Conservation (phyloP, 345 rosid genomes). For the Mangifera indica region DNA sequence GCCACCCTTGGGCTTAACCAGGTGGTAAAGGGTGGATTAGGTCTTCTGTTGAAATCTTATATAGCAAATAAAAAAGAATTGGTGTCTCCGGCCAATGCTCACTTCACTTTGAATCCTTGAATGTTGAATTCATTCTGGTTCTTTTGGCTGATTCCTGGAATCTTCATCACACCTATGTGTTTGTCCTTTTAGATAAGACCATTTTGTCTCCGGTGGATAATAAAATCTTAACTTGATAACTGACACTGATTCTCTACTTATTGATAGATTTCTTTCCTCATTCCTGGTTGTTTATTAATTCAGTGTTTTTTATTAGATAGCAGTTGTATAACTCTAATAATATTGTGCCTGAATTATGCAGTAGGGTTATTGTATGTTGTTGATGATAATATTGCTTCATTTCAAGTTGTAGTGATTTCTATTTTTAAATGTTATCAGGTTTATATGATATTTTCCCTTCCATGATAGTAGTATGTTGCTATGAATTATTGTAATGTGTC, state of each 20-base stretch:
- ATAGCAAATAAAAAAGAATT: not conserved
- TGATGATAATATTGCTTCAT: not conserved
- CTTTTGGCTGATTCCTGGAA: too few relatives aligned
- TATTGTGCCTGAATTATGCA: not conserved
- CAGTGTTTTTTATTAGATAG: too few relatives aligned
- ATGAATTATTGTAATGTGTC: not conserved
- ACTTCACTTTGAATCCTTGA: not conserved
- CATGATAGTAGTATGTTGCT: not conserved
- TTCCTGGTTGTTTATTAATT: not conserved
- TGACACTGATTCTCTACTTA: too few relatives aligned
- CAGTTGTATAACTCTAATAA: not conserved
- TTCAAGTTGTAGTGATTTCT: slow-evolving; percentile 5
- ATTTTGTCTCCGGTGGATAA: not conserved
- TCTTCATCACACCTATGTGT: not conserved
- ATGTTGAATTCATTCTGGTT: not conserved
- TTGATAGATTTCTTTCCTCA: not conserved
- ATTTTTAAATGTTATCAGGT: not conserved
- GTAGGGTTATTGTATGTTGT: not conserved
- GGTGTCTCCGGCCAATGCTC: not conserved
- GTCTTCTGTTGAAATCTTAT: not conserved
- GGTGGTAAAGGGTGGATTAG: not conserved
- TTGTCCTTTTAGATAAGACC: not conserved
- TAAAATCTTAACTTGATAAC: not conserved
- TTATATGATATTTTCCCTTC: not conserved
- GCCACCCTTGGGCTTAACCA: not conserved